Evolutionary conservation across 129 eudicot species (phyloP).

Genomic region (carrot (Daucus carota)): DH1_v3.0 NC_030385.2:37982501-37983000

Average conservation of each 20-base stretch:
- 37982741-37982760: neutral
- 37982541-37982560: constrained; percentile 7
- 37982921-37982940: neutral
- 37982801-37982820: constrained; percentile 25
- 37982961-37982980: constrained; percentile 24
- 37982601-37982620: constrained; percentile 6
- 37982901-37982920: neutral
- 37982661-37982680: neutral
- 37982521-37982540: neutral
- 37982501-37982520: neutral
- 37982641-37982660: neutral
- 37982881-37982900: neutral
- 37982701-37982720: neutral
- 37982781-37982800: neutral
- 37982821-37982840: constrained; percentile 26
- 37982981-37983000: constrained; percentile 34
- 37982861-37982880: constrained; percentile 8
- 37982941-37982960: neutral
- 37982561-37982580: constrained; percentile 8
- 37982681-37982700: constrained; percentile 1
- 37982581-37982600: neutral
- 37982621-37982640: neutral
- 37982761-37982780: neutral
- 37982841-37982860: constrained; percentile 29
- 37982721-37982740: no score